phyloP scores from a whole-genome alignment of 2,329 filamentous ascomycete genomes.

The Ophiostoma sp. region DNA sequence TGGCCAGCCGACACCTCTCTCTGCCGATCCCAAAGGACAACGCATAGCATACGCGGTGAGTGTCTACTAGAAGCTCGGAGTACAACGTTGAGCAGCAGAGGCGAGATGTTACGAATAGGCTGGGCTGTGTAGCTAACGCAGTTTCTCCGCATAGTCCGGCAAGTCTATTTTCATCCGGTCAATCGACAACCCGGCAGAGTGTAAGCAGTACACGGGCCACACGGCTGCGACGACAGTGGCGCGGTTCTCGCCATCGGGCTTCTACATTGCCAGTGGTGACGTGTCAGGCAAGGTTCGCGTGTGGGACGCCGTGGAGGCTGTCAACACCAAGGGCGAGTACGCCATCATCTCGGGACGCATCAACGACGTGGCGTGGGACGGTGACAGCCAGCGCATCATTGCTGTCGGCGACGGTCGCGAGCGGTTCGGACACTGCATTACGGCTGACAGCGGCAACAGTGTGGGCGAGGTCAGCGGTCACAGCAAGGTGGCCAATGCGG shows the following conservation, averaged over 20 bases:
- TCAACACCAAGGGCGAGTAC: slow-evolving; percentile 89
- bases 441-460: slow-evolving; percentile 91
- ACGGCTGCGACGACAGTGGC: slow-evolving; percentile 87
- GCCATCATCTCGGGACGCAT: slow-evolving; percentile 91
- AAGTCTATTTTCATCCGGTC: slow-evolving; percentile 96
- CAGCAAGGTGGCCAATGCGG: slow-evolving; percentile 84
- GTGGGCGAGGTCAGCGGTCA: slow-evolving; percentile 94
- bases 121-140: not conserved
- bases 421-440: slow-evolving; percentile 90
- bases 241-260: slow-evolving; percentile 89
- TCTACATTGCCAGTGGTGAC: slow-evolving; percentile 93
- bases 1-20: slow-evolving; percentile 86
- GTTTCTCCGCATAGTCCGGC: slow-evolving; percentile 64
- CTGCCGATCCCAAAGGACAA: slow-evolving; percentile 84
- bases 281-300: slow-evolving; percentile 80
- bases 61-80: slow-evolving; percentile 22
- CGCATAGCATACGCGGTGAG: slow-evolving; percentile 88
- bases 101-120: not conserved
- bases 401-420: slow-evolving; percentile 95
- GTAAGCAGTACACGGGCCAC: slow-evolving; percentile 90
- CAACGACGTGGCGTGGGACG: slow-evolving; percentile 97
- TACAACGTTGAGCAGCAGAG: not conserved
- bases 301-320: slow-evolving; percentile 87
- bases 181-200: slow-evolving; percentile 82
- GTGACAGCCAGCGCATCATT: slow-evolving; percentile 93